Percentiles rank a stretch among this genome's conserved stretches.
These are phyloP conservation scores for Cymodocea nodosa DNA, from an alignment of 116 monocot species.

Conservation along the genomic window DNA sequence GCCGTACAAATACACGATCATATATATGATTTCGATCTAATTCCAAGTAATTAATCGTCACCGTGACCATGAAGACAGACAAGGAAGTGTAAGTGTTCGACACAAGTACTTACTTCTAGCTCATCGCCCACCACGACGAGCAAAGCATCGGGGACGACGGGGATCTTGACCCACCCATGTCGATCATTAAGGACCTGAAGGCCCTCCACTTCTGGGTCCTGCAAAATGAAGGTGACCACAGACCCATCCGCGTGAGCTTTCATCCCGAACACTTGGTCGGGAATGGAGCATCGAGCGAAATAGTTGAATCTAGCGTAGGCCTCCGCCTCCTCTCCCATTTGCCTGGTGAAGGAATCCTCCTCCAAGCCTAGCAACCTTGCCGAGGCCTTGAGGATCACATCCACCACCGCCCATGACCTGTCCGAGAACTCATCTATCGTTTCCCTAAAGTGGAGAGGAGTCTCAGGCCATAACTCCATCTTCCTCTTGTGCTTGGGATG, in stretches of 20 bases:
- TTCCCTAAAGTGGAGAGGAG: conserved; percentile 31
- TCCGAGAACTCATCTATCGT: not conserved
- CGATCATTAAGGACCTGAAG: conserved; percentile 49
- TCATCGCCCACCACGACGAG: conserved; percentile 44
- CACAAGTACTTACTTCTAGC: conserved; percentile 51
- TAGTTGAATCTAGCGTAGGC: conserved; percentile 45
- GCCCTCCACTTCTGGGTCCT: conserved; percentile 14
- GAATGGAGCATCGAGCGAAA: conserved; percentile 43
- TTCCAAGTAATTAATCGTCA: no score
- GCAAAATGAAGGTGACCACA: conserved; percentile 5
- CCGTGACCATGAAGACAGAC: no score
- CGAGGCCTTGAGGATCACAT: conserved; percentile 20
- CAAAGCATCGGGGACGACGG: conserved; percentile 29
- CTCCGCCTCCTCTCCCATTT: conserved; percentile 17
- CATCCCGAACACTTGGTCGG: conserved; percentile 47
- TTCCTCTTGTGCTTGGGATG: conserved; percentile 41
- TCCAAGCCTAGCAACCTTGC: no score
- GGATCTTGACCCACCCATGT: conserved; percentile 34
- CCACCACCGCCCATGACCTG: not conserved
- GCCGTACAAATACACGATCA: not conserved
- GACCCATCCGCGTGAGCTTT: conserved; percentile 48
- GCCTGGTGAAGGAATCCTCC: conserved; percentile 27
- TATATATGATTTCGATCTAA: no score
- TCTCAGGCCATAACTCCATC: conserved; percentile 38
- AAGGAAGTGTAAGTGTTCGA: no score